Evolutionary conservation across 352 stramenopile genomes (phyloP), one percentile per base, ranked within the genome.

Genomic region (Saprolegnia diclina): DNA sequence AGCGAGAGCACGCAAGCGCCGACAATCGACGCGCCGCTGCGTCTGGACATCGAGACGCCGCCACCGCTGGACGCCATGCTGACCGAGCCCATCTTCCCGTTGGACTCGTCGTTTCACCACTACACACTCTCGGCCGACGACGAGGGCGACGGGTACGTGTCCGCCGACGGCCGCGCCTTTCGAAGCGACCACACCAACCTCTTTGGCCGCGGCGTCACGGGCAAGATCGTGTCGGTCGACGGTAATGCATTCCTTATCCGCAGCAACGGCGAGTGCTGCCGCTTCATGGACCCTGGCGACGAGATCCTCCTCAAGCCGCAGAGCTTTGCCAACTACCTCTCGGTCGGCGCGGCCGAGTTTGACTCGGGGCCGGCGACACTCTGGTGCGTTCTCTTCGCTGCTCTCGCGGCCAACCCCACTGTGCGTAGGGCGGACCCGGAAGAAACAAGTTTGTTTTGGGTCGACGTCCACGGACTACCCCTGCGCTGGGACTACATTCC

Each of bases 241-340:
- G 57, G n/a, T 0, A 66, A 66, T 50, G 57, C 57, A n/a, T 66
- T 66, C 55, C 53, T 66, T 38, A 55, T 66, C n/a, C 57, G 57
- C n/a, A 66, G 57, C 21, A 66, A 55, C 32, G 57, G 57, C 40
- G 57, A 66, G 35, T 66, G 57, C 22, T 66, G 57, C 29, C 57
- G 57, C 40, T 66, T 66, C 24, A 66, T 66, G 57, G 57, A 66
- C 40, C 53, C 57, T 37, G 57, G 57, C n/a, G 57, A 66, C 44
- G 57, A 66, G 42, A 66, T 66, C 22, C 42, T 66, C 16, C 40
- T 66, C 21, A 48, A 50, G 57, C 57, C 57, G 5, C n/a, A 9
- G 18, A 54, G 18, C 19, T 66, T 66, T 66, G 37, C 22, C 38
- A 66, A 55, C 38, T 66, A 55, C 38, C 57, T 40, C 44, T 48